Evolutionary conservation across 106 monocot species (phyloP).

Genomic region (Dendrobium catenatum): DNA sequence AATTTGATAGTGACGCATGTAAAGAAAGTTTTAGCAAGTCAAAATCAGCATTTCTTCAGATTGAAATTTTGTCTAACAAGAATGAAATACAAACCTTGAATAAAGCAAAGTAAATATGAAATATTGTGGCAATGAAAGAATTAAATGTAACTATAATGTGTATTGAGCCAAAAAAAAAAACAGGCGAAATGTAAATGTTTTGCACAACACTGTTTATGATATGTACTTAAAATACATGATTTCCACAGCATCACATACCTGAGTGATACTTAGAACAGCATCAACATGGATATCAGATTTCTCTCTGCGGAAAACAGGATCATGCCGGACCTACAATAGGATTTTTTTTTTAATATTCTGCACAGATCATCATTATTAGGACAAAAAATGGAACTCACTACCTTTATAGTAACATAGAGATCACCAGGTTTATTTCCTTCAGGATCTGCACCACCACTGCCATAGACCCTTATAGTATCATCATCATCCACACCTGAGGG

Average conservation of each 20-base stretch:
- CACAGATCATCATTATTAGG: not conserved
- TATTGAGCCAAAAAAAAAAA: not conserved
- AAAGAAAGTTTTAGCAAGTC: not conserved
- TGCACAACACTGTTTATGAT: not conserved
- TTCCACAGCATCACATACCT: slow-evolving; percentile 39
- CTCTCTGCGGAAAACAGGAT: slow-evolving; percentile 89
- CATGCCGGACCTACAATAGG: slow-evolving; percentile 65
- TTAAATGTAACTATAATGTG: no score
- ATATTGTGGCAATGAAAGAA: not conserved
- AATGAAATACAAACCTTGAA: not conserved
- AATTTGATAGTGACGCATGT: not conserved
- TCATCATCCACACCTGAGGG: slow-evolving; percentile 68
- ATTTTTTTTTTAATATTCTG: not conserved
- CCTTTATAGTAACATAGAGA: slow-evolving; percentile 87
- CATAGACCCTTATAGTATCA: slow-evolving; percentile 65
- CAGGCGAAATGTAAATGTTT: not conserved
- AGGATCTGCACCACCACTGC: slow-evolving; percentile 88
- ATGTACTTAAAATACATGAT: not conserved
- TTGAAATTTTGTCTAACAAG: not conserved
- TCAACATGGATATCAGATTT: slow-evolving; percentile 89
- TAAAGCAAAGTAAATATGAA: not conserved
- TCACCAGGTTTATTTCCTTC: slow-evolving; percentile 81
- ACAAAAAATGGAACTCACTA: not conserved
- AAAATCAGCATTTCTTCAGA: not conserved
- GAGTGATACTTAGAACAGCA: slow-evolving; percentile 72